Conservation (phyloP, 441 rosid genomes). For the Gossypium schwendimanii region DNA sequence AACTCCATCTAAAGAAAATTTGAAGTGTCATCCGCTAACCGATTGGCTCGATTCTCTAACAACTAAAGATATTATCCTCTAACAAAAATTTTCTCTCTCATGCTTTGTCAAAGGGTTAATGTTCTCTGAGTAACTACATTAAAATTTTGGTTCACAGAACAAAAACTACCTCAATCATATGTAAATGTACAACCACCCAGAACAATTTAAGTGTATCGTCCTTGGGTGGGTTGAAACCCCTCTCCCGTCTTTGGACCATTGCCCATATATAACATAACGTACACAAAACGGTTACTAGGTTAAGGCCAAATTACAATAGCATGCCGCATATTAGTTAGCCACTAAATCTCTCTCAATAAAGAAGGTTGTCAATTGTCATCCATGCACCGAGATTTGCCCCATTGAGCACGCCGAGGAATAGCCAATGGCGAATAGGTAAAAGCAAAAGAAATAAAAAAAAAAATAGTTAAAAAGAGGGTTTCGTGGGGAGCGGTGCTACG, state of each 20-base stretch:
- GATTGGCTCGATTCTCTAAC: too few relatives aligned
- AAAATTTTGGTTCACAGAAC: too few relatives aligned
- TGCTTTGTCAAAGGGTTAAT: too few relatives aligned
- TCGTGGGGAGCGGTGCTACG: background rate
- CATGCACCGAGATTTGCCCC: background rate
- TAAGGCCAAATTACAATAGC: background rate
- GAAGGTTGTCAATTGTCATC: background rate
- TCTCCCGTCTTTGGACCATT: background rate
- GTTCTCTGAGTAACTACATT: too few relatives aligned
- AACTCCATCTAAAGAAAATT: too few relatives aligned
- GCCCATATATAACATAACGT: background rate
- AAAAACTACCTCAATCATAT: too few relatives aligned
- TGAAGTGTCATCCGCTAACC: accelerated
- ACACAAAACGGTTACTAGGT: background rate
- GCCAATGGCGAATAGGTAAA: background rate
- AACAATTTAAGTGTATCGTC: too few relatives aligned
- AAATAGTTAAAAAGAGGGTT: background rate
- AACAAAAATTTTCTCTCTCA: too few relatives aligned
- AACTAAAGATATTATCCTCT: too few relatives aligned
- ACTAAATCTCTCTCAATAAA: background rate
- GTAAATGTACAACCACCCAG: too few relatives aligned
- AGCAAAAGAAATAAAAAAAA: background rate
- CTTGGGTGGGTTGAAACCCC: background rate
- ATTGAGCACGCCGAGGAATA: background rate
- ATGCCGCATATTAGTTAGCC: background rate